These are phyloP conservation scores for Sextonia rubra DNA, from an alignment of 164 flowering plant genomes.

Conservation along the genomic window DNA sequence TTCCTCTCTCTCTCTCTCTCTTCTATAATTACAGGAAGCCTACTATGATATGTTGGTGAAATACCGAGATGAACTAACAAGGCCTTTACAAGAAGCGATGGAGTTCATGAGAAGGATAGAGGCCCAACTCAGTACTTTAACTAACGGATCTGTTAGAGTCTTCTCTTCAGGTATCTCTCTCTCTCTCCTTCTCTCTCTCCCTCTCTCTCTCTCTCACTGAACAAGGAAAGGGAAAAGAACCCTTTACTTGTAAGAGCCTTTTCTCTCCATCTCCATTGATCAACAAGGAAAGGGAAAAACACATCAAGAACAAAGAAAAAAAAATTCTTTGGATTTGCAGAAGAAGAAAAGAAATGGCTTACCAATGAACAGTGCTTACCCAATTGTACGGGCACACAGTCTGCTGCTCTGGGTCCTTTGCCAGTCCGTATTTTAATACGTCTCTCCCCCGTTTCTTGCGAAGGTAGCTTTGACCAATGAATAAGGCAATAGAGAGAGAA, in stretches of 20 bases:
- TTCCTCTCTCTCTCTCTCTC: background rate
- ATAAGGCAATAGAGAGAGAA: background rate
- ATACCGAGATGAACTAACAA: constrained; percentile 86
- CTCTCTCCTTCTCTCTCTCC: background rate
- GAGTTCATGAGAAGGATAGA: constrained; percentile 72
- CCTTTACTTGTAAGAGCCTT: background rate
- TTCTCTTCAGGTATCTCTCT: constrained; percentile 2
- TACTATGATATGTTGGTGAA: constrained; percentile 94
- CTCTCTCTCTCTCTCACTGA: background rate
- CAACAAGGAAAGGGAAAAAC: background rate
- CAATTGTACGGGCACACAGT: background rate
- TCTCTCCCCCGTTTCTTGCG: background rate
- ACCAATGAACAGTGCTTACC: background rate
- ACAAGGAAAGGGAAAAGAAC: background rate
- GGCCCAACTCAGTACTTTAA: constrained; percentile 77
- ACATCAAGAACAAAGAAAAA: background rate
- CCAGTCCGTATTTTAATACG: background rate
- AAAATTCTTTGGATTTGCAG: constrained; percentile 1
- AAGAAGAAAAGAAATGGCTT: background rate
- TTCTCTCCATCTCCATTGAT: background rate
- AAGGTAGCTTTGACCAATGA: background rate
- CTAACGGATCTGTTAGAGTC: constrained; percentile 34
- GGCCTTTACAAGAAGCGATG: constrained; percentile 95
- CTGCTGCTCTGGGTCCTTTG: background rate
- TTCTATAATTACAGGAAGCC: constrained; percentile 42